These are phyloP conservation scores for Globisporangium spinosum DNA, from an alignment of 352 stramenopile species.

Conservation along the genomic window DNA sequence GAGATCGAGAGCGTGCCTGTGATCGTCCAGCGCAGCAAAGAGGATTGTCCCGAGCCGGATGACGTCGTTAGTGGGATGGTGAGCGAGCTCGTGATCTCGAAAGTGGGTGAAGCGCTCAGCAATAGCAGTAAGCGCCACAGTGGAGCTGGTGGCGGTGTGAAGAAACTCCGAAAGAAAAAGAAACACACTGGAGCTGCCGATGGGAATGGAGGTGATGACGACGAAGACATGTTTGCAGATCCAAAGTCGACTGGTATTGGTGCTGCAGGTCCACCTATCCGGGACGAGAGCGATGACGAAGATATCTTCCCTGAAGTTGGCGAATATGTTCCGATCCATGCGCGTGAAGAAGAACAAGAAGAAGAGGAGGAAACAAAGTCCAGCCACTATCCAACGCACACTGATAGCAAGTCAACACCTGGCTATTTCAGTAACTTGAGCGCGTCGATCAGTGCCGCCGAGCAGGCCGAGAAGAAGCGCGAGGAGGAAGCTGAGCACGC, in stretches of 20 bases:
- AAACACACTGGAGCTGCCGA: not conserved
- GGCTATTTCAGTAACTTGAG: conserved; percentile 74
- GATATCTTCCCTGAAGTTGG: conserved; percentile 75
- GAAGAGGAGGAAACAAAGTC: not conserved
- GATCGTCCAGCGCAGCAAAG: conserved; percentile 68
- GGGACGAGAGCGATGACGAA: conserved; percentile 45
- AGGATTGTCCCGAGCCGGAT: conserved; percentile 60
- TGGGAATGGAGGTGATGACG: not conserved
- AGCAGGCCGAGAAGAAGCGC: conserved; percentile 34
- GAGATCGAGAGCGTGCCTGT: conserved; percentile 52
- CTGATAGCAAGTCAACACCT: not conserved
- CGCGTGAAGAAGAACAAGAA: conserved; percentile 27
- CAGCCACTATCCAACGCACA: not conserved
- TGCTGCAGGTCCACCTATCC: not conserved
- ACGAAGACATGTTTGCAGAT: conserved; percentile 3
- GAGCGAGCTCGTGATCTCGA: conserved; percentile 40
- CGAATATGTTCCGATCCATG: conserved; percentile 67
- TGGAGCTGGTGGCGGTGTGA: conserved; percentile 15
- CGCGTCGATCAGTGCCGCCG: conserved; percentile 56
- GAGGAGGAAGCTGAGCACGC: conserved; percentile 41
- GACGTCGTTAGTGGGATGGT: conserved; percentile 56
- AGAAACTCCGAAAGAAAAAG: conserved; percentile 46
- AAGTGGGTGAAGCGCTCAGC: conserved; percentile 34
- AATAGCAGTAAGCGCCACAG: conserved; percentile 15
- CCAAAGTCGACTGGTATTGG: not conserved